Percentiles rank a stretch among this genome's conserved stretches.
phyloP scores from a whole-genome alignment of 75 land plant genomes.

The Ceratopteris richardii region DNA sequence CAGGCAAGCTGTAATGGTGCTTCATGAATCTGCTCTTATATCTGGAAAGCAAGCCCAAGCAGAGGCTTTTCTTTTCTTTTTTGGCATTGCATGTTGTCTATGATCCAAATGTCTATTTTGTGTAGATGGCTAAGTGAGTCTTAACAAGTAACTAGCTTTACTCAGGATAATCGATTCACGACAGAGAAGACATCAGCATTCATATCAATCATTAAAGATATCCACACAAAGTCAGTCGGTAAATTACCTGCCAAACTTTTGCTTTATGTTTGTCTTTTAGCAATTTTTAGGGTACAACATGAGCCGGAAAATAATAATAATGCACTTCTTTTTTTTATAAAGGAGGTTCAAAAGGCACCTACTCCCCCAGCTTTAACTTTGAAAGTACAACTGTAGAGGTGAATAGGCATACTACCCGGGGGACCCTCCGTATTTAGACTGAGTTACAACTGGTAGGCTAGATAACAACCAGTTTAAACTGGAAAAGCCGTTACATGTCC shows the following conservation, averaged over 20 bases:
- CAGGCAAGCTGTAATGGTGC: neutral
- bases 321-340: too few species aligned
- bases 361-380: too few species aligned
- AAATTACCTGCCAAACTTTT: neutral
- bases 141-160: slow-evolving; percentile 14
- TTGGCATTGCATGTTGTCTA: neutral
- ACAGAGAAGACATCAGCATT: slow-evolving; percentile 28
- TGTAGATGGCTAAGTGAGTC: too few species aligned
- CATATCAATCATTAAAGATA: slow-evolving; percentile 23
- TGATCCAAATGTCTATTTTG: neutral
- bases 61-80: neutral
- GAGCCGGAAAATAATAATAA: too few species aligned
- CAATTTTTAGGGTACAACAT: neutral
- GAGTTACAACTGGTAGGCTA: too few species aligned
- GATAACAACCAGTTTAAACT: too few species aligned
- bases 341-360: too few species aligned
- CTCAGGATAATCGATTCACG: slow-evolving; percentile 26
- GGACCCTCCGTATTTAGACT: too few species aligned
- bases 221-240: slow-evolving; percentile 29
- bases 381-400: too few species aligned
- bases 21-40: neutral
- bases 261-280: neutral
- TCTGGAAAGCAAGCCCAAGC: neutral
- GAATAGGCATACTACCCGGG: too few species aligned
- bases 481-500: too few species aligned